Base-by-base conservation (phyloP, 2,329 filamentous ascomycete species). In the Aureobasidium sp. region DNA sequence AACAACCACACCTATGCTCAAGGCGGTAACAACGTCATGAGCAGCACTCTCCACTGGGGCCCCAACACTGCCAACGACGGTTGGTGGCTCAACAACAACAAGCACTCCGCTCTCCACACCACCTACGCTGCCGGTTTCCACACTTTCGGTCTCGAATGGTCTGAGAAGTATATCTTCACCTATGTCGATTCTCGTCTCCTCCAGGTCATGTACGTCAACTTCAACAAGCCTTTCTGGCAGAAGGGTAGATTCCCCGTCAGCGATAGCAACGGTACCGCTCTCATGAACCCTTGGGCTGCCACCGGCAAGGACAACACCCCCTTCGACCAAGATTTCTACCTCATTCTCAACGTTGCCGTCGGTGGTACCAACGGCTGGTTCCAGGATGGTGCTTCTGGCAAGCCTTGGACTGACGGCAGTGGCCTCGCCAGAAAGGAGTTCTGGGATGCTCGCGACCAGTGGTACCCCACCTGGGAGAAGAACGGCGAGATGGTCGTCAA, bases 141-240 rank as follows among this genome's bases (percentile, higher is more conserved):
- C 77, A 90, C 83, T 0, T 95, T 86, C 69, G 90, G 90, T 15
- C 74, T 95, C 2, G 90, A 95, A 75, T 95, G 90, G 90, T 91
- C 85, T 57, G 83, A 93, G 68, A 93, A 92, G 74, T 94, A 95
- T 73, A 78, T 94, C 64, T 95, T 93, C 78, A 92, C 89, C 27
- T 95, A 91, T 72, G 82, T 95, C 77, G 88, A 94, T 79, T 87
- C 84, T 49, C 86, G 88, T 14, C 83, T 95, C 22, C 79, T 91
- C 31, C 89, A 93, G 73, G 89, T 93, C 57, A 81, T 91, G 65
- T 95, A 91, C 78, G 87, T 84, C 67, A 89, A 75, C 63, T 75
- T 75, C 68, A 67, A 74, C 67, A 68, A 70, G 65, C 70, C 72
- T 6, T 71, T 76, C 65, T 77, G 74, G 73, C 61, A 71, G n/a